Evolutionary conservation across 495 filamentous ascomycete genomes (phyloP), one percentile per base, ranked within the genome.

Genomic region (Xylaria flabelliformis): DNA sequence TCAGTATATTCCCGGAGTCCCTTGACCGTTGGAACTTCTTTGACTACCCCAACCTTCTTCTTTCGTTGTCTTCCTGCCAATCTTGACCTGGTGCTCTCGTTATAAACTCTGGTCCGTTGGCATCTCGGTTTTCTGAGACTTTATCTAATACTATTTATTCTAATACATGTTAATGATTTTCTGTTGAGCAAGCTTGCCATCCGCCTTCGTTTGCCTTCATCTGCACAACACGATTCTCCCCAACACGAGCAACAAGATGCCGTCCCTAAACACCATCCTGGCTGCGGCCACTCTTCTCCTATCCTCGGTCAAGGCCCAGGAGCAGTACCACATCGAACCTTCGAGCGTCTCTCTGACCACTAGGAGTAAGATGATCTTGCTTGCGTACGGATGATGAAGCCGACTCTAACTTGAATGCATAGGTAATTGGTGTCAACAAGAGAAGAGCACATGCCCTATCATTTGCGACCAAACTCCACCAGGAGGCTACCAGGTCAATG

Each of bases 401-500:
- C 63, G 68, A 63, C 67, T 39, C 80, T 83, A 79, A 80, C 73
- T 6, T 36, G 42, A 64, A 55, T 34, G 67, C 56, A 15, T 77
- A 93, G 91, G 85, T 44, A 80, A 82, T 51, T 97, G 93, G 93
- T 97, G 93, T 80, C 70, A 79, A 19, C 82, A 87, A 69, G 91
- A 97, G 79, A 84, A 80, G 62, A 87, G 88, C 58, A 82, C 87
- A 63, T 97, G 93, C 79, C 92, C 92, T 8, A 83, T 93, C 68
- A 89, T 97, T 76, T 97, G 94, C 83, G 83, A 91, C 51, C 92
- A 97, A 75, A 78, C 88, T 34, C 77, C 88, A 15, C 81, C 85
- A 13, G 85, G 84, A 50, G 72, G 72, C 5, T 88, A 90, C 34
- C 73, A 80, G 7, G 73, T 79, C 21, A 97, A 97, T 81, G 83